Evolutionary conservation across 1,139 yeast genomes (phyloP), one percentile per base, ranked within the genome.

Genomic region (Yamadazyma membranifaciens): DNA sequence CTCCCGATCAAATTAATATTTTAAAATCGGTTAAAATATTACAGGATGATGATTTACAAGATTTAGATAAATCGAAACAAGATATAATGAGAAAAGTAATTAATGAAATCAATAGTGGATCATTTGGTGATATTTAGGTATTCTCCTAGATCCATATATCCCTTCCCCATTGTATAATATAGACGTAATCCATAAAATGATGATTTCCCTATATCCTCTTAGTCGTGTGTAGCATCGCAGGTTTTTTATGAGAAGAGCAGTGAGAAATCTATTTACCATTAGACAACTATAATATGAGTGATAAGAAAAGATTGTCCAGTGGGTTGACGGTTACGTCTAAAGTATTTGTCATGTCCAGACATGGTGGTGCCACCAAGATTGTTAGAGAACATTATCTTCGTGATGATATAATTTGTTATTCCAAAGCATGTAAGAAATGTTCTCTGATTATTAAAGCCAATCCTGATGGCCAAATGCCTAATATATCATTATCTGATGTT

Each of bases 351-450:
- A 73, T 96, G 51, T 87, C 97, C 3, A 76, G 92, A 54, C 81
- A 85, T 50, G 98, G 98, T 10, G 83, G 85, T 40, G 97, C 97
- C 5, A 76, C 91, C 33, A 92, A 92, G 60, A 76, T 94, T 31
- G 96, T 89, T 16, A 78, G 98, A 51, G 98, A 94, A 60, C 98
- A 91, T 60, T 94, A 94, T 59, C 70, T 94, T 42, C 76, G 98
- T 59, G 80, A 80, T 41, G 98, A 94, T 61, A 89, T 94, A 42
- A 95, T 97, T 15, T 92, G 98, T 62, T 80, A 84, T 37, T 87
- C 96, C 2, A 72, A 69, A 50, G 69, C 78, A 1, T 94, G 98
- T 63, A 58, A 64, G 11, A 59, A 59, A 34, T 92, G 98, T 62
- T 74, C 70, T 14, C 70, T 66, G 16, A 73, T 77, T 14, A 66